A percentile compares a stretch with the other conserved stretches of the same genome.
Conservation (phyloP, 2,329 filamentous ascomycete genomes). For the Botrytis cinerea region DNA sequence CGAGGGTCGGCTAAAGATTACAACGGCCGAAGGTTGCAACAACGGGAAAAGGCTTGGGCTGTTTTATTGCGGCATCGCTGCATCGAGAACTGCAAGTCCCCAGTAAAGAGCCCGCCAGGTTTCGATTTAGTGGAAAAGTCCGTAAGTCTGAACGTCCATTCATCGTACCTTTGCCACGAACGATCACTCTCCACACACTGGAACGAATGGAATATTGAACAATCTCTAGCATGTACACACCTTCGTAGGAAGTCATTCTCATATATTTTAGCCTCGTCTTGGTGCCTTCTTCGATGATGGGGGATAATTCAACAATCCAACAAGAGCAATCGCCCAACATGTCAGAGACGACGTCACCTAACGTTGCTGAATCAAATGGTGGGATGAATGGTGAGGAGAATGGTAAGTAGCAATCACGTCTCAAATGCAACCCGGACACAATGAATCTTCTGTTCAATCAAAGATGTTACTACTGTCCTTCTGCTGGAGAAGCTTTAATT, state of each 20-base stretch:
- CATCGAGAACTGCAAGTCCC: conserved; percentile 34
- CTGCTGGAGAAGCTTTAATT: neutral
- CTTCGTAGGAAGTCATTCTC: conserved; percentile 30
- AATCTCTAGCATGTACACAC: conserved; percentile 36
- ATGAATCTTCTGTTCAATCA: neutral
- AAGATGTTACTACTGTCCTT: neutral
- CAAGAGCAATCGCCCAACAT: conserved; percentile 37
- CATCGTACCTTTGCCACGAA: conserved; percentile 33
- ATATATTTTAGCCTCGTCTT: conserved; percentile 27
- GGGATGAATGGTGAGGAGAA: conserved; percentile 38
- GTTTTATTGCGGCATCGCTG: conserved; percentile 26
- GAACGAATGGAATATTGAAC: conserved; percentile 35
- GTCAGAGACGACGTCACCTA: conserved; percentile 40
- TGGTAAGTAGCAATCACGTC: conserved; percentile 34
- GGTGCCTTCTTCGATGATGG: conserved; percentile 33
- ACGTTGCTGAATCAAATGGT: conserved; percentile 33
- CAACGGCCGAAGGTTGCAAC: conserved; percentile 34
- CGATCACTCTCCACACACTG: conserved; percentile 26
- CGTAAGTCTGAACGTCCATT: conserved; percentile 32
- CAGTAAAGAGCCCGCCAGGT: conserved; percentile 33
- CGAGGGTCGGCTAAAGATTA: conserved; percentile 33
- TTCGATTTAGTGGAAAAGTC: conserved; percentile 35
- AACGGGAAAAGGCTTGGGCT: conserved; percentile 25
- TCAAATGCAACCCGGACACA: neutral
- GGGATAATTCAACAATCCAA: conserved; percentile 36